Base-by-base conservation (phyloP, 768 basidiomycete genomes). In the Auriscalpium microsporum region DNA sequence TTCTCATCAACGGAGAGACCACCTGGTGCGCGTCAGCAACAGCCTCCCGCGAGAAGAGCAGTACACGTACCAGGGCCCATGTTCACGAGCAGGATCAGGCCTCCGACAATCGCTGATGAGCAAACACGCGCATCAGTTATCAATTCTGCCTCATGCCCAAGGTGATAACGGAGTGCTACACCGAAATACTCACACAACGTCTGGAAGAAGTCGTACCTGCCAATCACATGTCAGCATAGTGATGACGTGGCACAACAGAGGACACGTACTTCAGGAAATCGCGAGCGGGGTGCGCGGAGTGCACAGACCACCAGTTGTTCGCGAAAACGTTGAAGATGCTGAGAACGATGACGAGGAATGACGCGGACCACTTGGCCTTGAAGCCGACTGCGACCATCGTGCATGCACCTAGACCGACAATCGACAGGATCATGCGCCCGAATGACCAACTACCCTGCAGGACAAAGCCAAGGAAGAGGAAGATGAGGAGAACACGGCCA, bases 311-410 rank as follows among this genome's bases (percentile, higher is more conserved):
- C 89, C 90, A 99, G 73, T 97, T 96, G 78, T 99, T 99, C 71
- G 89, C 90, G 64, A 95, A 90, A 36, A 95, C 93, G 68, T 99
- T 99, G 85, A 98, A 97, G 64, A 91, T 70, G 67, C 89, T 91
- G 65, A 99, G 72, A 4, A 94, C 79, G 60, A 96, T 71, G 57
- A 97, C 94, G 58, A 99, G 81, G 83, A 98, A 98, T 11, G 85
- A 82, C 2, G 95, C 95, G 13, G 91, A 93, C 91, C 94, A 96
- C 74, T 97, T 98, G 64, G 96, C 95, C 74, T 98, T 98, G 84
- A 97, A 98, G 46, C 96, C 96, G 58, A 98, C 80, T 10, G 94
- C 96, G 48, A 99, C 94, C 90, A 95, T 97, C 66, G 82, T 72
- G 66, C 96, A 98, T 4, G 94, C 94, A 13, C 79, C 87, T 45